Evolutionary conservation across 2,329 filamentous ascomycete genomes (phyloP), one percentile per base, ranked within the genome.

Genomic region (Raffaelea albimanens): DNA sequence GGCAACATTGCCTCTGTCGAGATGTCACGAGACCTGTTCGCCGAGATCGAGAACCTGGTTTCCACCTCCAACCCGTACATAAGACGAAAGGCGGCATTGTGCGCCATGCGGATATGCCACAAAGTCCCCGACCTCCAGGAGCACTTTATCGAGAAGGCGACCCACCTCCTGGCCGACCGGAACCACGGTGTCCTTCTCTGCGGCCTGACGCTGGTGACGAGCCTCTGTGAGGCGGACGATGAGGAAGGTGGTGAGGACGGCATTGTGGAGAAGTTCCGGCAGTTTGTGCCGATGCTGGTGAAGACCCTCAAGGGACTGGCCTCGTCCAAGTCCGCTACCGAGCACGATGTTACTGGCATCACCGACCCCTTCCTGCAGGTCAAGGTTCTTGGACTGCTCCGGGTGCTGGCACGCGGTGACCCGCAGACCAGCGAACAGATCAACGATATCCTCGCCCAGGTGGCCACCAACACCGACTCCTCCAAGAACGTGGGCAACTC

Each of bases 401-500:
- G 91, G 54, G 87, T 95, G 55, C 73, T 98, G 41, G 91, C 85
- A 16, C 82, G 89, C 52, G 90, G 91, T 33, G 89, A 98, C 64
- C 72, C 82, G 11, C 76, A 89, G 52, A 89, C 87, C 22, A 97
- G 89, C 64, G 94, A 98, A 66, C 84, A 95, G 64, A 97, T 98
- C 71, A 98, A 97, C 68, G 93, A 98, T 61, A 98, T 98, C 52
- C 71, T 98, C 51, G 93, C 93, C 5, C 90, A 95, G 69, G 93
- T 98, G 47, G 93, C 93, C 45, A 97, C 91, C 36, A 98, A 98
- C 66, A 98, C 93, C 1, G 93, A 98, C 61, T 89, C 91, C 0
- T 90, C 90, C 23, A 98, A 98, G 72, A 98, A 98, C 56, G 93
- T 98, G 39, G 93, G 93, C 53, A 98, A 98, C 63, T 91, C 93